These are phyloP conservation scores for Tausonia pullulans DNA, from an alignment of 1,284 basidiomycete genomes.

Conservation along the genomic window DNA sequence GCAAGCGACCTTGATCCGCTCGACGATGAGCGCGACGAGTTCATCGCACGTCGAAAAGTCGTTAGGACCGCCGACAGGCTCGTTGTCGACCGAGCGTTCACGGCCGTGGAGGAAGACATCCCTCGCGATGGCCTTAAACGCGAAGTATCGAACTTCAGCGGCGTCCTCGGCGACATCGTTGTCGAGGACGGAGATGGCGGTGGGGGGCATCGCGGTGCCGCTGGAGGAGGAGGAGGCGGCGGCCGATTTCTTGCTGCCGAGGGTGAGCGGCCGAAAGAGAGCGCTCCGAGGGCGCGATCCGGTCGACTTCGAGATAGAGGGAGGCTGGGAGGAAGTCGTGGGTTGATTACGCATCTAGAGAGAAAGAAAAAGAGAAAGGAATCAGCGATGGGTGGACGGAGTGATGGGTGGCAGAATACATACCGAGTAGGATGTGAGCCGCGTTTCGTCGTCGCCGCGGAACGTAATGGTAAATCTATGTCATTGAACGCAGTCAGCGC, in stretches of 20 bases:
- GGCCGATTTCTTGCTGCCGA: slow-evolving; percentile 11
- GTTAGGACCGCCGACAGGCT: slow-evolving; percentile 26
- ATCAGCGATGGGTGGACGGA: not conserved
- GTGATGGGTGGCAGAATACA: too few species aligned
- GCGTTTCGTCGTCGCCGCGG: slow-evolving; percentile 54
- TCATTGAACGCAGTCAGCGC: not conserved
- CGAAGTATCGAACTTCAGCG: slow-evolving; percentile 26
- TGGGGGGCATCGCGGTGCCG: not conserved
- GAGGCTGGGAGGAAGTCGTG: not conserved
- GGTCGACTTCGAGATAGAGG: not conserved
- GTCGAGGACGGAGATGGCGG: not conserved
- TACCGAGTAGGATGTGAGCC: slow-evolving; percentile 66
- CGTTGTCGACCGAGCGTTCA: not conserved
- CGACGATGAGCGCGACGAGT: slow-evolving; percentile 61
- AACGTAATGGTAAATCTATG: slow-evolving; percentile 65
- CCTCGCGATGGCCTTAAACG: slow-evolving; percentile 39
- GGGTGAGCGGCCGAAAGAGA: not conserved
- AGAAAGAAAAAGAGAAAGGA: slow-evolving; percentile 1
- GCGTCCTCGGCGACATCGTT: slow-evolving; percentile 5
- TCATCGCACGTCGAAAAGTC: slow-evolving; percentile 59
- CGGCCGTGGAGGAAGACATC: slow-evolving; percentile 26
- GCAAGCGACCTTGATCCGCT: slow-evolving; percentile 56
- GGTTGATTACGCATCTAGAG: not conserved
- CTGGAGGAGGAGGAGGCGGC: not conserved
- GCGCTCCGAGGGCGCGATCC: not conserved